Evolutionary conservation across 495 filamentous ascomycete species (phyloP).

Genomic region (Neurospora intermedia): DNA sequence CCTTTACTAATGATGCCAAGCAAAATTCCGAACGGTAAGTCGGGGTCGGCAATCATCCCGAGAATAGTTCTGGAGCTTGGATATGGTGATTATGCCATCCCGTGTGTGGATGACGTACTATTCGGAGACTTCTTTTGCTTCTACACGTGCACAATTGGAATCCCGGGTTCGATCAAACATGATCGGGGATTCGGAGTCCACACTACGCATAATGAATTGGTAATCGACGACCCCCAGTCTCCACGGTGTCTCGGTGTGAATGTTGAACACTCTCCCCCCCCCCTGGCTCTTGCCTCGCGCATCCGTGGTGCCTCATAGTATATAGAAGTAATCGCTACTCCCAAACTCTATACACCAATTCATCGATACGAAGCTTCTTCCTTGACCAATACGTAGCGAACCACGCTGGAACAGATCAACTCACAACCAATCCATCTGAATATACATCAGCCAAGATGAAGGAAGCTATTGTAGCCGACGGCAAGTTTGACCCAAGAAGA

Average conservation of each 20-base stretch:
- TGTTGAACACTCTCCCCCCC: neutral
- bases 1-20: neutral
- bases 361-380: neutral
- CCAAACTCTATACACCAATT: too few relatives aligned
- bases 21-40: neutral
- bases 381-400: neutral
- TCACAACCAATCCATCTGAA: neutral
- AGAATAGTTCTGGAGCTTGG: neutral
- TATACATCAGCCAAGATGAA: constrained; percentile 39
- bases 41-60: neutral
- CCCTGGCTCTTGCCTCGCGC: neutral
- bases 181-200: neutral
- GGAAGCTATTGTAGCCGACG: constrained; percentile 48
- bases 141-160: neutral
- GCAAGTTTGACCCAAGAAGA: constrained; percentile 9
- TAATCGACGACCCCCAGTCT: neutral
- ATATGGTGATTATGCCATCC: neutral
- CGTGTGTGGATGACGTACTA: neutral
- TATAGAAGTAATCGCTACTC: neutral
- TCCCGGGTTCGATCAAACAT: neutral
- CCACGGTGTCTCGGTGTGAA: neutral
- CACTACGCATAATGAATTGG: neutral
- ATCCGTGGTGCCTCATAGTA: neutral
- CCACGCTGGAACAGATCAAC: neutral
- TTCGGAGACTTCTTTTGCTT: neutral